Base-by-base conservation (phyloP, 2,329 filamentous ascomycete species). In the Hypoxylon sp. region DNA sequence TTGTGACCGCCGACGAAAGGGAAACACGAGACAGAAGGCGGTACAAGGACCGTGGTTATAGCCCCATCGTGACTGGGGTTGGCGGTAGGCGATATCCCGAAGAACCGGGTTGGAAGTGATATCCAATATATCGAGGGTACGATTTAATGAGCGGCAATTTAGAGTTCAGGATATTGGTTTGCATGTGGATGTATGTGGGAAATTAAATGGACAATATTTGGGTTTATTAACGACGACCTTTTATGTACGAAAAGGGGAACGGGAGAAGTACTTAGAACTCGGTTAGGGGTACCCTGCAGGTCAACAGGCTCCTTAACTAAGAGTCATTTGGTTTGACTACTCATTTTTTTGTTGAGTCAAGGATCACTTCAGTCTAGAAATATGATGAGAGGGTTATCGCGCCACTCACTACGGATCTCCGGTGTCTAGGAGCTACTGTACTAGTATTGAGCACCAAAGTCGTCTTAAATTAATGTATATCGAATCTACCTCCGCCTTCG, bases 81-180 rank as follows among this genome's bases (percentile, higher is more conserved):
- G 60, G 74, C 3, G 73, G 75, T n/a, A 74, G 77, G 48, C 71
- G 74, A 63, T 78, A 78, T 50, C 74, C 75, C n/a, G 63, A 64
- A 14, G 58, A 70, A 51, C 35, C 66, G 22, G 17, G 46, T 14
- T 69, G 63, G 63, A 71, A 71, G 50, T 70, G 33, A 64, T 42
- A 14, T 31, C 3, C 14, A 39, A 58, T 26, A 33, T 47, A 39
- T 50, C 11, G 14, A 31, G 44, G 37, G 22, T 37, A 35, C 42
- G 48, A 42, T 31, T 35, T 19, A 29, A 39, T 17, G 11, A 24
- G 46, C 31, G 35, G 13, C 39, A 46, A 39, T 47, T 22, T 44
- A 62, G 65, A 53, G 68, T 71, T 68, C 17, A 17, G 17, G 65
- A 37, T 19, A 39, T 42, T 33, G 42, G 22, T n/a, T n/a, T n/a